Evolutionary conservation across 2,329 filamentous ascomycete genomes (phyloP).

Genomic region (Diaporthe ampelina): DNA sequence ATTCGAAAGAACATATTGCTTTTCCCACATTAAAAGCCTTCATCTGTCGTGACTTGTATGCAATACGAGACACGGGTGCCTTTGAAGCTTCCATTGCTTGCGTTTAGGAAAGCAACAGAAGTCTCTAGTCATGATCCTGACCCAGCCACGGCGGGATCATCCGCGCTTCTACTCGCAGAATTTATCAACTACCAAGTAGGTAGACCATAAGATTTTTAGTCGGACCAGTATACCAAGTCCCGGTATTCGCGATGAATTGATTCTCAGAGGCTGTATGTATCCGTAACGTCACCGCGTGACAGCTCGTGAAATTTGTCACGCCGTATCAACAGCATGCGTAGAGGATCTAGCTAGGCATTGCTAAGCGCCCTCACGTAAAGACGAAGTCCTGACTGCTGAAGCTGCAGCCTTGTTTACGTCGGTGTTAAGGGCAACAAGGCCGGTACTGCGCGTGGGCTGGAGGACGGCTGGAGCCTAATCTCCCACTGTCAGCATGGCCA

Average conservation of each 20-base stretch:
- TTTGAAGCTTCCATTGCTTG: background rate
- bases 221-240: background rate
- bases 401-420: conserved; percentile 10
- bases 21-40: background rate
- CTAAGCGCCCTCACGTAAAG: background rate
- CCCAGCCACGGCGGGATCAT: background rate
- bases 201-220: background rate
- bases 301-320: conserved; percentile 1
- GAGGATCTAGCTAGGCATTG: background rate
- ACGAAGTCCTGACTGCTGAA: background rate
- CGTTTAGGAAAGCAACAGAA: background rate
- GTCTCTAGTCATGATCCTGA: background rate
- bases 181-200: background rate
- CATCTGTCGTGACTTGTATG: background rate
- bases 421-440: conserved; percentile 8
- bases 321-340: background rate
- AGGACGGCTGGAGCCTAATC: background rate
- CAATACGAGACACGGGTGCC: background rate
- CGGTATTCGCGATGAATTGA: background rate
- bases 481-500: background rate
- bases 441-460: background rate
- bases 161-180: background rate
- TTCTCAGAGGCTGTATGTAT: background rate
- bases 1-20: conserved; percentile 22
- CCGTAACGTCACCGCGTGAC: background rate